Base-by-base conservation (phyloP, 371 early-diverging fungal genomes). In the Actinomucor elegans region DNA sequence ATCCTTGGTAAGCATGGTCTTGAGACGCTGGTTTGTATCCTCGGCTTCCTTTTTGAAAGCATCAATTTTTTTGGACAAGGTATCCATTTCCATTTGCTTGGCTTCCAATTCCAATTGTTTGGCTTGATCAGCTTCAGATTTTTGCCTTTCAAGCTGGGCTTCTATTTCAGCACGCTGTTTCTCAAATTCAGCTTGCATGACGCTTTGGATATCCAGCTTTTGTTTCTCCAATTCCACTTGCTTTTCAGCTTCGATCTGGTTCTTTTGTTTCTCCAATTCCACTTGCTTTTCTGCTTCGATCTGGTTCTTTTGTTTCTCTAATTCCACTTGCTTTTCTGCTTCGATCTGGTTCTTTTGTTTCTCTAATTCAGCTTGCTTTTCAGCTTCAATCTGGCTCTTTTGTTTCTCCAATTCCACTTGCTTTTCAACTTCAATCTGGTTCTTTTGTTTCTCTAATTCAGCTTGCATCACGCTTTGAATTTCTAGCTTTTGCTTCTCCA, bases 31-130 rank as follows among this genome's bases (percentile, higher is more conserved):
- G 20, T 38, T 44, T 1, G 29, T 46, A 21, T 55, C 55, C 20
- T 61, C 55, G 10, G 26, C 6, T 11, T 61, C 61, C 32, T 59
- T 59, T 43, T 59, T 59, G 31, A 49, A 52, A 32, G 27, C 23
- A 14, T 61, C 50, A 10, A 55, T 50, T 7, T 5, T 28, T 10
- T 51, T 55, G 3, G 15, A 28, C 21, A 55, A 40, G 1, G 38
- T 28, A 4, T 49, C 50, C 4, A 55, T 29, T 14, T 61, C 55
- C 1, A 32, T 24, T 18, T 37, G 18, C 4, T 50, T 60, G 17
- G 17, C 26, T 24, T 10, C 10, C 5, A 1, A 11, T 8, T 32
- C 15, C 6, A 15, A 15, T 5, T 35, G n/a, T 12, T 34, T 34
- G 7, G 28, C 12, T 11, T n/a, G 20, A 15, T 55, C 47, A 11